Evolutionary conservation across 257 asterid genomes (phyloP).

Genomic region (Lycium barbarum): DNA sequence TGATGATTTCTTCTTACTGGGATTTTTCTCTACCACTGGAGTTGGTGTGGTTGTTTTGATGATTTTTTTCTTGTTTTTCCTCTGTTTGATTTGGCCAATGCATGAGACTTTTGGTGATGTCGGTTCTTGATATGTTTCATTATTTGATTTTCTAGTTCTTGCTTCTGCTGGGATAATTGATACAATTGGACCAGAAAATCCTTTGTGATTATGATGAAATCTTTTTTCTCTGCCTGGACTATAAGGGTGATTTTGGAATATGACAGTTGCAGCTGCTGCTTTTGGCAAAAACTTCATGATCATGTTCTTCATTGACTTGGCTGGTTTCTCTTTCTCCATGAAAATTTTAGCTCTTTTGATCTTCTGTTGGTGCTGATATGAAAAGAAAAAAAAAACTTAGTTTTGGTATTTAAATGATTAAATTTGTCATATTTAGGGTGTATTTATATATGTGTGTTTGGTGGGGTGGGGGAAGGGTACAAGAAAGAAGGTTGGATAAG

Average conservation of each 20-base stretch:
- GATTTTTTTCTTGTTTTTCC: constrained; percentile 29
- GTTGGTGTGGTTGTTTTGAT: not conserved
- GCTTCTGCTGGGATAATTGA: constrained; percentile 46
- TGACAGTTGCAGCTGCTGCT: constrained; percentile 38
- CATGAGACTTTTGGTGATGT: constrained; percentile 67
- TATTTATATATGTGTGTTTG: not conserved
- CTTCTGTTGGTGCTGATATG: not conserved
- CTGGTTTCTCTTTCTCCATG: constrained; percentile 50
- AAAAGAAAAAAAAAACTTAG: not conserved
- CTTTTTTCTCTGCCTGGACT: constrained; percentile 47
- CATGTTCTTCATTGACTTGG: constrained; percentile 38
- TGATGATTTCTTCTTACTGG: constrained; percentile 32
- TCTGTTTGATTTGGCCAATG: constrained; percentile 61
- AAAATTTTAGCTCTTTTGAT: not conserved
- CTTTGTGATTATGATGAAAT: constrained; percentile 30
- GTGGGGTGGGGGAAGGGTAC: not conserved
- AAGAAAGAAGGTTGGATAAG: not conserved
- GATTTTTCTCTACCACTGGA: not conserved
- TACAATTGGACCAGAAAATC: constrained; percentile 50
- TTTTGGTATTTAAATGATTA: not conserved
- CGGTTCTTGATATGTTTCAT: constrained; percentile 48
- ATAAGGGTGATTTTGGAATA: constrained; percentile 47
- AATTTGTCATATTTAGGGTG: not conserved
- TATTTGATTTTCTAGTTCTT: constrained; percentile 35
- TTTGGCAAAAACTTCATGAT: constrained; percentile 44